Percentiles rank a stretch among this genome's conserved stretches.
phyloP scores from a whole-genome alignment of 1,139 yeast genomes.

The Nadsonia starkeyi-henricii region DNA sequence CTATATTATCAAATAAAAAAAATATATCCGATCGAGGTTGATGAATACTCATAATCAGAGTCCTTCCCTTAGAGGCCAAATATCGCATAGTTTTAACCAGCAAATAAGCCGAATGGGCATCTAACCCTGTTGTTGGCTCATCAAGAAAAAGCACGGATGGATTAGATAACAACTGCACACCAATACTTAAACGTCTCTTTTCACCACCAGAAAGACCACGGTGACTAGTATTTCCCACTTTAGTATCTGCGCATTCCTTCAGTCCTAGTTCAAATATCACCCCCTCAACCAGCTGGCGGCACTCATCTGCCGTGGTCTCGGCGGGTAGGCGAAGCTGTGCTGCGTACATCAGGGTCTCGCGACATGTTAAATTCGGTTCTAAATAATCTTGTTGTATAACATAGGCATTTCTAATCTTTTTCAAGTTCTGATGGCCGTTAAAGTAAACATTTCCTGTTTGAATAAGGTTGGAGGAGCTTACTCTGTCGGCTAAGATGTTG shows the following conservation, averaged over 20 bases:
- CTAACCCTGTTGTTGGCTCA: conserved; percentile 84
- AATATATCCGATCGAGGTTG: conserved; percentile 75
- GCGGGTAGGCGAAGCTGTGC: conserved; percentile 51
- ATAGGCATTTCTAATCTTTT: conserved; percentile 42
- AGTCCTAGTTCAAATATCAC: conserved; percentile 48
- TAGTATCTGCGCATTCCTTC: conserved; percentile 43
- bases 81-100: conserved; percentile 50
- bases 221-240: conserved; percentile 37
- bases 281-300: conserved; percentile 40
- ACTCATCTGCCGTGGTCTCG: conserved; percentile 29
- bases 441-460: conserved; percentile 23
- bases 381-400: conserved; percentile 67
- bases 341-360: conserved; percentile 55
- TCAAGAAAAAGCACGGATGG: conserved; percentile 70
- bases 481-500: conserved; percentile 54
- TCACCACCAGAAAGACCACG: conserved; percentile 74
- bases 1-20: conserved; percentile 51
- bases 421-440: conserved; percentile 25
- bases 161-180: conserved; percentile 59
- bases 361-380: conserved; percentile 55
- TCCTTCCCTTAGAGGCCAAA: conserved; percentile 48
- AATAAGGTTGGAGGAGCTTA: conserved; percentile 24
- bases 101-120: conserved; percentile 60
- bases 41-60: conserved; percentile 63
- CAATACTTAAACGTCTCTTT: conserved; percentile 62